Conservation (phyloP, 2,329 filamentous ascomycete genomes). For the Escovopsis sp. region DNA sequence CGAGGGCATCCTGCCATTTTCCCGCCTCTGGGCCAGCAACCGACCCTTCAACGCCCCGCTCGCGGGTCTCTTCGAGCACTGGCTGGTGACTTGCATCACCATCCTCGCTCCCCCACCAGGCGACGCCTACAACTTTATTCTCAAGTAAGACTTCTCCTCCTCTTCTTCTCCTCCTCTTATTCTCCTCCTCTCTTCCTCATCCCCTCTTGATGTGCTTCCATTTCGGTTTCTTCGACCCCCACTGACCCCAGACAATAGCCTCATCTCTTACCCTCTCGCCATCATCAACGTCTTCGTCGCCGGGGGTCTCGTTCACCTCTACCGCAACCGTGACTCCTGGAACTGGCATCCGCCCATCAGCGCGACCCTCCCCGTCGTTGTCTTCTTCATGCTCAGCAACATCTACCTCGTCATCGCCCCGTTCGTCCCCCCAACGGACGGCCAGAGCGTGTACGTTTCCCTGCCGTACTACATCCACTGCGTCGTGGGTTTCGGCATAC, state of each 20-base stretch:
- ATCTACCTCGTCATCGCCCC: slow-evolving; percentile 45
- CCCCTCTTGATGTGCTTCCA: neutral
- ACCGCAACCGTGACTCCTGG: slow-evolving; percentile 29
- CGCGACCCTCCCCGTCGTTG: slow-evolving; percentile 35
- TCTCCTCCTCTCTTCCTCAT: too few relatives aligned
- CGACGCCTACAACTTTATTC: slow-evolving; percentile 49
- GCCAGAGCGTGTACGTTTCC: slow-evolving; percentile 35
- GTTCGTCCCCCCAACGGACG: slow-evolving; percentile 35
- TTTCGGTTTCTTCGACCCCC: slow-evolving; percentile 4
- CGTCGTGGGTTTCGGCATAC: slow-evolving; percentile 38
- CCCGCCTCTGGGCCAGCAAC: slow-evolving; percentile 47
- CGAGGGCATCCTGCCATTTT: slow-evolving; percentile 50
- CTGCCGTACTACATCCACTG: slow-evolving; percentile 44
- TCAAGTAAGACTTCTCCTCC: slow-evolving; percentile 28
- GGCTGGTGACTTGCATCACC: slow-evolving; percentile 46
- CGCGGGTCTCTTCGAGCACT: slow-evolving; percentile 47
- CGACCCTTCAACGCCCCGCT: slow-evolving; percentile 47
- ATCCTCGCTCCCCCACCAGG: slow-evolving; percentile 53
- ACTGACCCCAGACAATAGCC: slow-evolving; percentile 20
- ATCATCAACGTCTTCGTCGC: slow-evolving; percentile 41
- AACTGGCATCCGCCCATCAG: slow-evolving; percentile 40
- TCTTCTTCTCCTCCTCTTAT: too few relatives aligned
- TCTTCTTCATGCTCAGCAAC: slow-evolving; percentile 47
- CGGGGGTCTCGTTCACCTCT: slow-evolving; percentile 36
- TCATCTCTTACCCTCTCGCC: slow-evolving; percentile 49